These are phyloP conservation scores for Clathrospora elynae DNA, from an alignment of 2,329 filamentous ascomycete species.

Conservation along the genomic window DNA sequence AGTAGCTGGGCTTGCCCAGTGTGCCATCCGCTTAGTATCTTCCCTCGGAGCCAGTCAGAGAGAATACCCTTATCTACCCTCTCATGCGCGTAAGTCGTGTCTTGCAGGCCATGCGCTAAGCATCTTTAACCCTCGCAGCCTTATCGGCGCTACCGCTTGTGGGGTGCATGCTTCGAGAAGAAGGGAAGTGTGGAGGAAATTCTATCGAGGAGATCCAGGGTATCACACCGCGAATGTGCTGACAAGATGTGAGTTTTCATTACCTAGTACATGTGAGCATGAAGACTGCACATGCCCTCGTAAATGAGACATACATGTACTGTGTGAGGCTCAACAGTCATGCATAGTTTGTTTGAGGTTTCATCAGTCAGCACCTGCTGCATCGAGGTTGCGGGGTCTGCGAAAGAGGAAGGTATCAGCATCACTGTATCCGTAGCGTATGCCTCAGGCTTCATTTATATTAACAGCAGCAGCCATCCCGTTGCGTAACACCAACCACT, in stretches of 20 bases:
- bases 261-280: no score
- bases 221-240: no score
- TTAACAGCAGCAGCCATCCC: no score
- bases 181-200: no score
- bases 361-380: conserved; percentile 14
- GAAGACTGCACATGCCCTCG: no score
- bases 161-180: no score
- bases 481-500: no score
- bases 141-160: background rate
- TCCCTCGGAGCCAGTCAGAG: conserved; percentile 11
- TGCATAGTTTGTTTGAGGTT: conserved; percentile 4
- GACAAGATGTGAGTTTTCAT: no score
- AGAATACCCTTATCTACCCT: conserved; percentile 12
- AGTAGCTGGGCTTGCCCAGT: no score
- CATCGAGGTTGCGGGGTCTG: conserved; percentile 10
- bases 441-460: no score
- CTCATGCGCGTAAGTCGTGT: conserved; percentile 6
- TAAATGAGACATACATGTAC: background rate
- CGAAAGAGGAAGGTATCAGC: conserved; percentile 12
- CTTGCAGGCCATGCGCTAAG: conserved; percentile 7
- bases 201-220: no score
- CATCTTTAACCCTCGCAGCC: conserved; percentile 4
- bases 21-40: conserved; percentile 2
- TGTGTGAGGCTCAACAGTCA: conserved; percentile 5
- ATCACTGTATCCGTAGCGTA: no score